phyloP scores from a whole-genome alignment of 2,329 filamentous ascomycete genomes.

The Cladophialophora psammophila region DNA sequence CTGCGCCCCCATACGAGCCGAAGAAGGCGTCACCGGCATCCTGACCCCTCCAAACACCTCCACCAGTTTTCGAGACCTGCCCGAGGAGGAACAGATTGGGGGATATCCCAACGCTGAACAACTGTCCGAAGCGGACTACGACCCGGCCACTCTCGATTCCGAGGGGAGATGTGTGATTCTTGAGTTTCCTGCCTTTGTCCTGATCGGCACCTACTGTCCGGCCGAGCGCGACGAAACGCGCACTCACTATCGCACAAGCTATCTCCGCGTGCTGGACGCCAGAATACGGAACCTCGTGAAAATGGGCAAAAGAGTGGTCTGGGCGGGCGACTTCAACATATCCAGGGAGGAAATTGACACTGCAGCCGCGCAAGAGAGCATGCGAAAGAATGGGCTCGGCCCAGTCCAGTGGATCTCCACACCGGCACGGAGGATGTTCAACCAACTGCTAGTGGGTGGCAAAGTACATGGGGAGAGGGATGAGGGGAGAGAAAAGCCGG shows the following conservation, averaged over 20 bases:
- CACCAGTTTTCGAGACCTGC: slow-evolving; percentile 76
- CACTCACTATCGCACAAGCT: slow-evolving; percentile 81
- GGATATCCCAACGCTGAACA: slow-evolving; percentile 81
- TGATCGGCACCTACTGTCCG: slow-evolving; percentile 91
- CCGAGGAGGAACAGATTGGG: slow-evolving; percentile 78
- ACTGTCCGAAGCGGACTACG: slow-evolving; percentile 66
- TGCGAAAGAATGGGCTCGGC: slow-evolving; percentile 73
- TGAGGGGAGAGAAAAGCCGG: slow-evolving; percentile 70
- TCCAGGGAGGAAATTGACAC: slow-evolving; percentile 73
- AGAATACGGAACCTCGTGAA: slow-evolving; percentile 83
- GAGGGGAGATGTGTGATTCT: slow-evolving; percentile 91
- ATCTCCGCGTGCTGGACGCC: slow-evolving; percentile 79
- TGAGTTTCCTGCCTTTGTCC: slow-evolving; percentile 93
- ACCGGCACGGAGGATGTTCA: slow-evolving; percentile 79
- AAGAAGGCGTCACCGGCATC: slow-evolving; percentile 90
- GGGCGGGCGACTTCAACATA: slow-evolving; percentile 91
- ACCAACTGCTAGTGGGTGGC: slow-evolving; percentile 80
- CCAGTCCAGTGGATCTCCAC: slow-evolving; percentile 75
- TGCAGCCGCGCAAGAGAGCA: slow-evolving; percentile 73
- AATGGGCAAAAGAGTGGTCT: slow-evolving; percentile 82
- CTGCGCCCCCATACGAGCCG: slow-evolving; percentile 85
- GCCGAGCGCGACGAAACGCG: slow-evolving; percentile 85
- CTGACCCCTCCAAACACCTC: slow-evolving; percentile 76
- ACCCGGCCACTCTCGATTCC: slow-evolving; percentile 78
- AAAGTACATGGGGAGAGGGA: slow-evolving; percentile 72